Base-by-base conservation (phyloP, 805 yeast species). In the Aciculoconidium aculeatum region DNA sequence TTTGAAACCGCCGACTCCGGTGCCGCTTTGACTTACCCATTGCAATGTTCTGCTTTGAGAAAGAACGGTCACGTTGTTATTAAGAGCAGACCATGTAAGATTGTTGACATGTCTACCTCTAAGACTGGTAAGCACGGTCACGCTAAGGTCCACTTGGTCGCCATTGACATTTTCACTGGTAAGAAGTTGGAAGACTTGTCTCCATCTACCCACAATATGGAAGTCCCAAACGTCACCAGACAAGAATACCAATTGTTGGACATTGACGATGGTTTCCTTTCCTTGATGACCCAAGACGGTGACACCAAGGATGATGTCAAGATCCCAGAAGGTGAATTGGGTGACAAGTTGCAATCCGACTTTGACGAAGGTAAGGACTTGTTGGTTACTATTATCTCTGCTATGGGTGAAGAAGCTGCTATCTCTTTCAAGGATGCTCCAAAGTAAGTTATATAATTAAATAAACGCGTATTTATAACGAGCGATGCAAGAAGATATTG, bases 111-210 rank as follows among this genome's bases (percentile, higher is more conserved):
- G 98, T 92, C 98, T 44, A 92, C 98, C 62, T 92, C 98, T 61
- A 92, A 92, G 83, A 92, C 98, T 55, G 98, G 98, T 75, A 92
- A 92, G 96, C 98, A 92, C 83, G 98, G 98, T 76, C 98, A 92
- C 92, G 98, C 98, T 67, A 92, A 92, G 80, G 98, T 92, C 70
- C 97, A 92, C 73, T 79, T 92, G 73, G 97, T 92, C 51, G 97
- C 97, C 64, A 80, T 84, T 56, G 98, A 92, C 69, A 90, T 92
- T 68, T 92, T 92, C 90, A 92, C 98, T 58, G 83, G 85, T 70
- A 92, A 92, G 88, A 92, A 92, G 78, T 80, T 88, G 70, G 98
- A 92, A 80, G 98, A 92, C 74, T 83, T 92, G 67, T 92, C 98
- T 52, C 98, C 98, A 72, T 92, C 98, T 45, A 92, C 98, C 75